Evolutionary conservation across 2,329 filamentous ascomycete genomes (phyloP).

Genomic region (Penicillium sp.): DNA sequence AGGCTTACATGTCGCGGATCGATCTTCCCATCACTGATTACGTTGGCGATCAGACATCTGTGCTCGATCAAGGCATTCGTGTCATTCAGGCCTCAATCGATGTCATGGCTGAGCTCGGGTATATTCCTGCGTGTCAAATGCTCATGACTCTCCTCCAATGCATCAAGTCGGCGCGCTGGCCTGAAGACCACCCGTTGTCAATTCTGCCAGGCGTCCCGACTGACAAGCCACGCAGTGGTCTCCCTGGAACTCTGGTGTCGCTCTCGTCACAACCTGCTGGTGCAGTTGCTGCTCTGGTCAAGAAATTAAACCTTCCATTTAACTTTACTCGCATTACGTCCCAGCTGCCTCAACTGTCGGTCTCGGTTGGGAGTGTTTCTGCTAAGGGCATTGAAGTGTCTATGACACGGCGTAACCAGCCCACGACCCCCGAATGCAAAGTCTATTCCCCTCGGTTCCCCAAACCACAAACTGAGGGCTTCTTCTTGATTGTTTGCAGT

Average conservation of each 20-base stretch:
- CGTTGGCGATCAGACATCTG: constrained; percentile 78
- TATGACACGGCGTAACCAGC: constrained; percentile 58
- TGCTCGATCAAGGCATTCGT: constrained; percentile 91
- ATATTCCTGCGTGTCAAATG: constrained; percentile 64
- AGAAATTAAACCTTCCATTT: constrained; percentile 24
- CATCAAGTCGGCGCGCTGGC: constrained; percentile 89
- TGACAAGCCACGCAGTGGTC: constrained; percentile 18
- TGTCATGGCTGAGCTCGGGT: constrained; percentile 80
- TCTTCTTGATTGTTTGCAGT: constrained; percentile 67
- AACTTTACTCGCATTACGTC: constrained; percentile 52
- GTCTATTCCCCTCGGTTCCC: constrained; percentile 85
- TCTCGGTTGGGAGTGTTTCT: constrained; percentile 55
- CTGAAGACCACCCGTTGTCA: constrained; percentile 65
- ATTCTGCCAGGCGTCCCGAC: constrained; percentile 64
- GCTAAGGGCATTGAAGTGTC: constrained; percentile 50
- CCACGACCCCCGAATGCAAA: constrained; percentile 57
- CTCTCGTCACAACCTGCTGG: constrained; percentile 25
- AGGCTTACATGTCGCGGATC: constrained; percentile 89
- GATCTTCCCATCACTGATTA: constrained; percentile 93
- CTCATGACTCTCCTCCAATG: constrained; percentile 83
- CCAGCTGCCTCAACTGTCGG: constrained; percentile 59
- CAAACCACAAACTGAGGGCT: constrained; percentile 89
- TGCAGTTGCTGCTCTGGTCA: constrained; percentile 22
- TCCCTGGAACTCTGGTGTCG: constrained; percentile 27
- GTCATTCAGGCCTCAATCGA: constrained; percentile 94